Percentiles rank a stretch among this genome's conserved stretches.
These are phyloP conservation scores for Lichtheimia ramosa DNA, from an alignment of 371 early-diverging fungal genomes.

Conservation along the genomic window DNA sequence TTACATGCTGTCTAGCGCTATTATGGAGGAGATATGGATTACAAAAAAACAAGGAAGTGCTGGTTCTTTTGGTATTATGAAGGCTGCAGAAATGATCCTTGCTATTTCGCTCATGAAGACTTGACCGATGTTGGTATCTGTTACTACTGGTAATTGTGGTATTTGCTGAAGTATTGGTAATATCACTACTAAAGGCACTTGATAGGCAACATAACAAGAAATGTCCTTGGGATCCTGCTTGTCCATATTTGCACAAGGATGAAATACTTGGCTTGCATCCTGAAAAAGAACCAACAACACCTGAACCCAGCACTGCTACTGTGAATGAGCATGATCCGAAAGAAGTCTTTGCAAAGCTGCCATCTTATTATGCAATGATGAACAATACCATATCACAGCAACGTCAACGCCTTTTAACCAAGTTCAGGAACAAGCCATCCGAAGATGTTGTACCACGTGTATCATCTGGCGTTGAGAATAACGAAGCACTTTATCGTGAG, in stretches of 20 bases:
- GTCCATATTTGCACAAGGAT: background rate
- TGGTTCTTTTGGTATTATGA: background rate
- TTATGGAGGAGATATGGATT: background rate
- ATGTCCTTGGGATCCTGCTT: background rate
- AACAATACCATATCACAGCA: too few species aligned
- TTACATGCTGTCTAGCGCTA: background rate
- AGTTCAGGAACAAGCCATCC: background rate
- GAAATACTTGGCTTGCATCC: background rate
- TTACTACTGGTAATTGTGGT: conserved; percentile 9
- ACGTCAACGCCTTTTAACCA: background rate
- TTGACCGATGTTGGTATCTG: conserved; percentile 24
- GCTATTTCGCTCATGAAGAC: conserved; percentile 60
- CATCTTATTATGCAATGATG: background rate
- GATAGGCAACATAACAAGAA: background rate
- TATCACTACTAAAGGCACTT: too few species aligned
- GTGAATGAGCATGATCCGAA: background rate
- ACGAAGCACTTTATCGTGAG: background rate
- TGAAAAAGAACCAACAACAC: background rate
- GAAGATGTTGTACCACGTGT: background rate
- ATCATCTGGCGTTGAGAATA: background rate
- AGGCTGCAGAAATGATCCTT: conserved; percentile 41
- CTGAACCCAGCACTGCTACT: too few species aligned
- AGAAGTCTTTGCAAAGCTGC: background rate
- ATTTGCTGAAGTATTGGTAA: conserved; percentile 14
- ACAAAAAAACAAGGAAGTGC: background rate